Percentiles rank a stretch among this genome's conserved stretches.
Evolutionary conservation across 2,329 filamentous ascomycete genomes (phyloP).

Genomic region (Cytospora piceicola): DNA sequence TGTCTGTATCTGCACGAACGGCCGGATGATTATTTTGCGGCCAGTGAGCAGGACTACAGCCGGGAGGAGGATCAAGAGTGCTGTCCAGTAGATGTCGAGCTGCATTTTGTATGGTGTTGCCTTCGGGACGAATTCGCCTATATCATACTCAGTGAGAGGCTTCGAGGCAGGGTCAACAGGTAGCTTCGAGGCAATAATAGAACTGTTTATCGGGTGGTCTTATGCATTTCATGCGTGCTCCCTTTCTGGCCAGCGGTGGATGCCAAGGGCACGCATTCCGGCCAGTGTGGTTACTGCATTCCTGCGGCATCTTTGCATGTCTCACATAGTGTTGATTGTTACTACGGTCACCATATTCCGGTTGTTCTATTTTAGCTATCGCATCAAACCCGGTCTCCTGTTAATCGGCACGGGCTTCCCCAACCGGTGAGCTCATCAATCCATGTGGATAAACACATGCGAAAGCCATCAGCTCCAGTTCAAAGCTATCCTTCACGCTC

Average conservation of each 20-base stretch:
- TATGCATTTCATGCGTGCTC: background rate
- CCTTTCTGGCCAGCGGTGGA: background rate
- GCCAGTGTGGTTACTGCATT: background rate
- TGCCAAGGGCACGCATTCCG: no score
- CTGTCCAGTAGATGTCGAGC: constrained; percentile 32
- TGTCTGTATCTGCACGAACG: constrained; percentile 5
- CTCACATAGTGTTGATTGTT: background rate
- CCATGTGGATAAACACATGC: no score
- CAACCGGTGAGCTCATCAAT: no score
- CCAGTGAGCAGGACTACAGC: constrained; percentile 26
- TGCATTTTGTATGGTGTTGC: constrained; percentile 20
- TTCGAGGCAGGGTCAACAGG: background rate
- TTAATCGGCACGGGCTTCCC: no score
- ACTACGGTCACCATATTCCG: background rate
- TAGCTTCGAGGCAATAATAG: background rate
- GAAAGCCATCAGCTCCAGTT: no score
- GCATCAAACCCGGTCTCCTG: background rate
- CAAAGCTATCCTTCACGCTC: no score
- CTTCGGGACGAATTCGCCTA: background rate
- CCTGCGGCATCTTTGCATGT: background rate
- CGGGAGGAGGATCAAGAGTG: constrained; percentile 29
- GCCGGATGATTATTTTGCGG: constrained; percentile 14
- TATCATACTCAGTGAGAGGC: background rate
- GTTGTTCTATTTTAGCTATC: background rate
- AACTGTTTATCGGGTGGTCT: background rate